Percentiles rank a stretch among this genome's conserved stretches.
Evolutionary conservation across 768 basidiomycete species (phyloP).

Genomic region (Phlebiopsis flavidoalba): DNA sequence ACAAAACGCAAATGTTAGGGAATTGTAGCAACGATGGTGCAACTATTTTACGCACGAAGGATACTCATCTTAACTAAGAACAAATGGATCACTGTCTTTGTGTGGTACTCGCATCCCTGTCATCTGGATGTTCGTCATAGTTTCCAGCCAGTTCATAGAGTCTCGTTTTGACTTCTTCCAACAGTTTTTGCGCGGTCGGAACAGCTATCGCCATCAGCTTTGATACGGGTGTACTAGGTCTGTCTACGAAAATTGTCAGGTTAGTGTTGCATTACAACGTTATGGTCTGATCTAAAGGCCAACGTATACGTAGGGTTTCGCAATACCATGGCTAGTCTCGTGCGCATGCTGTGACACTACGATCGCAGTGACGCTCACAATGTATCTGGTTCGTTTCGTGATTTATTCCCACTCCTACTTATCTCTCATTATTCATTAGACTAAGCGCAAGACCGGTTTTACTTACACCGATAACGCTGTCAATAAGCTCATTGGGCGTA

Average conservation of each 20-base stretch:
- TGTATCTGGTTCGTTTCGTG: neutral
- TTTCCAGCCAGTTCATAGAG: neutral
- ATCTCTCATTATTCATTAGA: neutral
- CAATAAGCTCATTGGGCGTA: conserved; percentile 11
- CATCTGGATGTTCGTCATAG: neutral
- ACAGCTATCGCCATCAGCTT: conserved; percentile 8
- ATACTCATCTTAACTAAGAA: conserved; percentile 9
- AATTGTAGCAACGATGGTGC: conserved; percentile 12
- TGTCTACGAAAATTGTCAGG: neutral
- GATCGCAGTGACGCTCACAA: neutral
- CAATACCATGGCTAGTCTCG: conserved; percentile 1
- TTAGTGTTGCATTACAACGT: neutral
- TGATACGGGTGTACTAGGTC: neutral
- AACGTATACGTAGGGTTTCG: neutral
- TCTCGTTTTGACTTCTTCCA: neutral
- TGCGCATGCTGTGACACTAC: neutral
- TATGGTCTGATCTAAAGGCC: neutral
- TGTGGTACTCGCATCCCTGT: neutral
- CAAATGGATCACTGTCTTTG: neutral
- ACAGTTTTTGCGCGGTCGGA: conserved; percentile 7
- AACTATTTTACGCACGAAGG: conserved; percentile 13
- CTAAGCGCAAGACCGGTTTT: conserved; percentile 12
- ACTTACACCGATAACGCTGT: conserved; percentile 5
- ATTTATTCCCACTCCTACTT: neutral
- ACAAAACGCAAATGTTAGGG: neutral